Conservation (phyloP, 176 grass and related monocot genomes). For the Aegilops speltoides region DNA sequence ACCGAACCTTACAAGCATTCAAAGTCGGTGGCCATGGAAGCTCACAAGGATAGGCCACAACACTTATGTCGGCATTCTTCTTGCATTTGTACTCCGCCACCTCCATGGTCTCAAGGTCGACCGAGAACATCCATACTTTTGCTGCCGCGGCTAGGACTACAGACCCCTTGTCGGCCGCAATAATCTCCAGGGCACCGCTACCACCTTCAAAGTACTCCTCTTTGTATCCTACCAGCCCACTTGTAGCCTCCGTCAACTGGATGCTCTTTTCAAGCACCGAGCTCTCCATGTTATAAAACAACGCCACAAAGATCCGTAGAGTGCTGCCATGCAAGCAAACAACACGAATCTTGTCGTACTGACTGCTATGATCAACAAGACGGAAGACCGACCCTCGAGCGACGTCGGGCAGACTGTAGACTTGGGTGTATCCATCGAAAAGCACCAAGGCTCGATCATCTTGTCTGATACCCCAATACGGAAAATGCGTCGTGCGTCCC, state of each 20-base stretch:
- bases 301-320: background rate
- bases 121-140: background rate
- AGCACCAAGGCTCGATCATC: background rate
- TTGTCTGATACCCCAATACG: background rate
- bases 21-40: background rate
- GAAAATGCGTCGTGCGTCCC: background rate
- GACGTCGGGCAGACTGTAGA: background rate
- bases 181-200: background rate
- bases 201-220: background rate
- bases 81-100: background rate
- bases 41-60: background rate
- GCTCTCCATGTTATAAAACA: background rate
- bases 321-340: background rate
- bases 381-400: background rate
- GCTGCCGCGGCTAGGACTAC: background rate
- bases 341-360: background rate
- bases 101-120: slow-evolving; percentile 2
- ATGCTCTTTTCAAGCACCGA: background rate
- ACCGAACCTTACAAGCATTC: background rate
- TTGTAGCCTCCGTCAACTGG: background rate
- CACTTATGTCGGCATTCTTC: background rate
- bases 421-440: no score
- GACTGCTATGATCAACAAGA: background rate
- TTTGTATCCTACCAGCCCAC: background rate
- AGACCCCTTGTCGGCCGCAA: background rate